Evolutionary conservation across 352 stramenopile genomes (phyloP), one percentile per base, ranked within the genome.

Genomic region (Pythium grandisporangium): DNA sequence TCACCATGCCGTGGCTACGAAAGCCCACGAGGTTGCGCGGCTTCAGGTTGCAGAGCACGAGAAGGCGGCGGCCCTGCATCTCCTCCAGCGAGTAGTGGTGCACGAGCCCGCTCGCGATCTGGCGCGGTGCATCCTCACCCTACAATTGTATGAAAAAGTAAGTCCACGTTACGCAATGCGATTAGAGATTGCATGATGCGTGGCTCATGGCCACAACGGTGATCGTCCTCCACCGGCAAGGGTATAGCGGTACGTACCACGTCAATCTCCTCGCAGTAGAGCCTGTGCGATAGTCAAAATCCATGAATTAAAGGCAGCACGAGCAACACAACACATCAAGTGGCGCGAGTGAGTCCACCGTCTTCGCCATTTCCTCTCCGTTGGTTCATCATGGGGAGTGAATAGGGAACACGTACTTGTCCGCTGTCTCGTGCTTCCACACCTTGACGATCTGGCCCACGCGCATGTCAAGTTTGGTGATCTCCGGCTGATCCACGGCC

Each of bases 11-110:
- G 58, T 96, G 83, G 51, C 81, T 95, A 35, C 80, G 83, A 58
- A 95, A 96, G 33, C 81, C 81, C 53, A 90, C 83, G 48, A 96
- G 69, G 61, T 93, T 94, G 35, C 81, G 73, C 30, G 78, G 54
- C 68, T 96, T 96, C 25, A 96, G 67, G 69, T 96, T 96, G 59
- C 83, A 95, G 32, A 96, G 61, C 53, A 95, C 82, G 23, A 95
- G 64, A 36, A 96, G 67, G 24, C 78, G 70, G 48, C 63, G 72
- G 58, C 72, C 66, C 58, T 88, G 74, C 82, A 94, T 93, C 64
- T 92, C 56, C 51, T 92, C 82, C 5, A 93, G 61, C 51, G 74
- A 75, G 73, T 93, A 94, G 55, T 94, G 77, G 51, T 78, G 54
- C 53, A 90, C 74, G n/a, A 94, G 61, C 2, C 82, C 82, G 42